Conservation (phyloP, 2,329 filamentous ascomycete species). For the Fusarium kyushuense region DNA sequence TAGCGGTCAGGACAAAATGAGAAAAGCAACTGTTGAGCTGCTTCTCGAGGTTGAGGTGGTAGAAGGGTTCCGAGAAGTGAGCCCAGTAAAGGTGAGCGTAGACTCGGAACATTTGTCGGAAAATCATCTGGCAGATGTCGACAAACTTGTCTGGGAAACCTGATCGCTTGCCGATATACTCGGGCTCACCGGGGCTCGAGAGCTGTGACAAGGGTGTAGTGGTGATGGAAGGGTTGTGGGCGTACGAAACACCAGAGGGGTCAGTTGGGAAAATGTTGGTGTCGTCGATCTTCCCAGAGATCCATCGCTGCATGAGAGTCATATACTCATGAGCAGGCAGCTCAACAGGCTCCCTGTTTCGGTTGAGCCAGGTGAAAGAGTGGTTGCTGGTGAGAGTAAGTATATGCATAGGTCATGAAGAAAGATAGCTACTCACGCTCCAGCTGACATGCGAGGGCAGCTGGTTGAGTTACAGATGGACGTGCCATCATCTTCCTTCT, state of each 20-base stretch:
- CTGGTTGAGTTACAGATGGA: constrained; percentile 86
- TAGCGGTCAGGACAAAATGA: constrained; percentile 84
- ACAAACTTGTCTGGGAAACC: constrained; percentile 93
- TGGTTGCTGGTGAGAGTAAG: constrained; percentile 71
- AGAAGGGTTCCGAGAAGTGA: constrained; percentile 88
- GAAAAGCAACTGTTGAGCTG: constrained; percentile 90
- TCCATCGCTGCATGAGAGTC: constrained; percentile 96
- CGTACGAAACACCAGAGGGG: constrained; percentile 75
- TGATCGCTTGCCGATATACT: constrained; percentile 91
- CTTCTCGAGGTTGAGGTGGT: constrained; percentile 83
- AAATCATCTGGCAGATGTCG: constrained; percentile 90
- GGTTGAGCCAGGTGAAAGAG: constrained; percentile 96
- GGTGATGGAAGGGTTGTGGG: constrained; percentile 70
- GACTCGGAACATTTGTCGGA: constrained; percentile 98
- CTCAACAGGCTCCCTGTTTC: constrained; percentile 86
- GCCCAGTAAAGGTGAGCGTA: constrained; percentile 99
- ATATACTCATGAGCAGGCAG: constrained; percentile 95
- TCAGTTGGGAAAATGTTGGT: constrained; percentile 91
- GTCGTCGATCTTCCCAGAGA: constrained; percentile 94
- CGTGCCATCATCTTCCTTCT: constrained; percentile 81
- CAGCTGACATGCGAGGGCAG: constrained; percentile 95
- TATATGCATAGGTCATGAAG: not conserved
- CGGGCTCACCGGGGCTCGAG: constrained; percentile 69
- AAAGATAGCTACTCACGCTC: constrained; percentile 73
- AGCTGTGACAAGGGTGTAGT: constrained; percentile 72